Base-by-base conservation (phyloP, 345 rosid species). In the Syzygium grande region DNA sequence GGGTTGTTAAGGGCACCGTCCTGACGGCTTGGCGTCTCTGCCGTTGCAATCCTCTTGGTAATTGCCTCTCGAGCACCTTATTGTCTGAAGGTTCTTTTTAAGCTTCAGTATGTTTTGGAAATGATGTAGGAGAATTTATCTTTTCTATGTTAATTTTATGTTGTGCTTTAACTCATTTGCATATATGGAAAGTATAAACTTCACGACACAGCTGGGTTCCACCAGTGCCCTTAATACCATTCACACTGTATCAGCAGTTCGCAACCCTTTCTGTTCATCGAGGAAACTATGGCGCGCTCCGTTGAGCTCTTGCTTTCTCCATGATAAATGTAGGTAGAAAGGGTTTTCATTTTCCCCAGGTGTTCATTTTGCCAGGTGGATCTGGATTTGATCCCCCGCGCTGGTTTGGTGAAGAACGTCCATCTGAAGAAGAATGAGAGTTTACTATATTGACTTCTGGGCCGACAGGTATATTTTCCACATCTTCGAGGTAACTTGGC, bases 1-100 rank as follows among this genome's bases (percentile, higher is more conserved):
- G 99, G 85, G 86, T 94, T 87, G 89, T 88, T 38, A 95, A 95
- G 90, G 99, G 99, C 84, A 92, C 96, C 16, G 78, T 93, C 89
- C 92, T 97, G 87, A 96, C 98, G 6, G 90, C 93, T 59, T 95
- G 97, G 97, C 98, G 99, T 87, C 91, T 96, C 85, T 96, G 99
- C 88, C 97, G 99, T 79, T 97, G 98, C 91, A 96, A 97, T 90
- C 98, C 98, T 52, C 95, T 97, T 51, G 98, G 98, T 96, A 93
- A 84, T 52, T 84, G 53, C 59, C 53, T 54, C 27, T 49, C 49
- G 65, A 17, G 79, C 77, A 21, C 80, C 27, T 19, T 38, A 19
- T 73, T 19, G 21, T 73, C 80, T 38, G 49, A 73, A 73, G 49
- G 49, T 12, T 73, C 80, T 73, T 9, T 38, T 73, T 38, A 73